These are phyloP conservation scores for Cantharellus anzutake DNA, from an alignment of 768 basidiomycete genomes.

Conservation along the genomic window DNA sequence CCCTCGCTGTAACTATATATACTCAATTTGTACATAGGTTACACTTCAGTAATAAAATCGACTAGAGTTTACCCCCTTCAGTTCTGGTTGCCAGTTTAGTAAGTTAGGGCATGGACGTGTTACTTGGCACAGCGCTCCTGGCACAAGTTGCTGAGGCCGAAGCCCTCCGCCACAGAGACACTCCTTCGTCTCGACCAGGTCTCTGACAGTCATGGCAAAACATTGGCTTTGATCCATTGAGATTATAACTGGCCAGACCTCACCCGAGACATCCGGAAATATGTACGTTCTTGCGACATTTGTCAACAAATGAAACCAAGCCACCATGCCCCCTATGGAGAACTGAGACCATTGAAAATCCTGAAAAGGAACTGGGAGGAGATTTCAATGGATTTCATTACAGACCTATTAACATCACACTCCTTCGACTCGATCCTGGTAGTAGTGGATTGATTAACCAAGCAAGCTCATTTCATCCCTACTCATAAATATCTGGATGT, in stretches of 20 bases:
- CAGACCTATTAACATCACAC: slow-evolving; percentile 11
- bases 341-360: slow-evolving; percentile 4
- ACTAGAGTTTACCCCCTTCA: too few species aligned
- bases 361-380: slow-evolving; percentile 11
- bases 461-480: slow-evolving; percentile 4
- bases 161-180: too few species aligned
- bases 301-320: slow-evolving; percentile 9
- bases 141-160: too few species aligned
- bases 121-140: too few species aligned
- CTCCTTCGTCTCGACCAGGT: too few species aligned
- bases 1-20: too few species aligned
- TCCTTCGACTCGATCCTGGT: slow-evolving; percentile 12
- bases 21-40: too few species aligned
- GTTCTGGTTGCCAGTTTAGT: too few species aligned
- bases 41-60: too few species aligned
- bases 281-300: slow-evolving; percentile 14
- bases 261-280: slow-evolving; percentile 12
- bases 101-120: too few species aligned
- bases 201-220: too few species aligned
- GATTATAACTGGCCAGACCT: slow-evolving; percentile 14
- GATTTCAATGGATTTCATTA: slow-evolving; percentile 14
- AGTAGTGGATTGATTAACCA: slow-evolving; percentile 3
- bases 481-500: background rate
- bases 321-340: background rate
- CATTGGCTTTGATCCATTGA: background rate